A percentile compares a stretch with the other conserved stretches of the same genome.
These are phyloP conservation scores for Phylloporus arenicola DNA, from an alignment of 768 basidiomycete genomes.

Conservation along the genomic window DNA sequence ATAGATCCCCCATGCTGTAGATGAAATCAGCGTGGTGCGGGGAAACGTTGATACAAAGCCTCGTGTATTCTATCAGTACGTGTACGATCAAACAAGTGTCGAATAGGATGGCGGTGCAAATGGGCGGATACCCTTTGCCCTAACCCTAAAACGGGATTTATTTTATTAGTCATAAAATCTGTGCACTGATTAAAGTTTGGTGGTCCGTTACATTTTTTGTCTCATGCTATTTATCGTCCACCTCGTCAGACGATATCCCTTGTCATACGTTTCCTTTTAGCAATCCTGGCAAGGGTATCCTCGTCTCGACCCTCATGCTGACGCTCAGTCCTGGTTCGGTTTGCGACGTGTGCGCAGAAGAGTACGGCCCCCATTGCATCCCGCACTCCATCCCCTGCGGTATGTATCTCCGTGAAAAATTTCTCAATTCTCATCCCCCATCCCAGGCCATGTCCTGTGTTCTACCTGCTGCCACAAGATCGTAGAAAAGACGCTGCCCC, in stretches of 20 bases:
- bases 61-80: background rate
- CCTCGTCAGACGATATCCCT: constrained; percentile 40
- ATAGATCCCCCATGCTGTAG: constrained; percentile 11
- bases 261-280: constrained; percentile 36
- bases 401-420: constrained; percentile 25
- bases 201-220: constrained; percentile 32
- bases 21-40: constrained; percentile 26
- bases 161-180: background rate
- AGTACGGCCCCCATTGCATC: constrained; percentile 67
- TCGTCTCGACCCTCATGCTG: constrained; percentile 53
- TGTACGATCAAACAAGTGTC: too few species aligned
- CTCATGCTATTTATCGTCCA: constrained; percentile 47
- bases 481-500: constrained; percentile 71
- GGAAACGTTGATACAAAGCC: constrained; percentile 15
- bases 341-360: constrained; percentile 89
- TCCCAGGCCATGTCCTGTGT: constrained; percentile 74
- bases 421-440: constrained; percentile 13
- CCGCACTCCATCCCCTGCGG: constrained; percentile 83
- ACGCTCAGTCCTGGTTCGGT: constrained; percentile 76
- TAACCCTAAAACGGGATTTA: constrained; percentile 23
- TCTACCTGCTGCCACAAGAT: constrained; percentile 72
- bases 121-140: constrained; percentile 24
- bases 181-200: constrained; percentile 28
- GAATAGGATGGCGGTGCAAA: constrained; percentile 15
- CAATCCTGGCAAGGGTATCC: constrained; percentile 28